phyloP scores from a whole-genome alignment of 495 filamentous ascomycete species.

The Parathielavia hyrcaniae region DNA sequence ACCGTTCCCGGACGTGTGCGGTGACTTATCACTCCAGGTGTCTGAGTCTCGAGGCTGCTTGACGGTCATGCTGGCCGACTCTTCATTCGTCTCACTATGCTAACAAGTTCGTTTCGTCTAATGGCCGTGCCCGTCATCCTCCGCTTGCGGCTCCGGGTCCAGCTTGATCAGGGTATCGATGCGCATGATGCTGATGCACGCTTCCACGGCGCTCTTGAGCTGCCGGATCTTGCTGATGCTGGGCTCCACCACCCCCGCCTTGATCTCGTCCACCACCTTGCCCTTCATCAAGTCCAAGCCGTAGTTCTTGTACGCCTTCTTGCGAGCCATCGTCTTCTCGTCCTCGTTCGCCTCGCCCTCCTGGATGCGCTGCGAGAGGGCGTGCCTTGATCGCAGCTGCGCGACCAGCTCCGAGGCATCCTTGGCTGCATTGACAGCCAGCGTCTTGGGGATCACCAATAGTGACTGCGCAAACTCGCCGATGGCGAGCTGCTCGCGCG shows the following conservation, averaged over 20 bases:
- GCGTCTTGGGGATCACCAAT: conserved; percentile 90
- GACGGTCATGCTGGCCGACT: background rate
- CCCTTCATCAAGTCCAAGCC: conserved; percentile 86
- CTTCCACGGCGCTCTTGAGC: conserved; percentile 97
- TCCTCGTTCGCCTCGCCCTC: conserved; percentile 77
- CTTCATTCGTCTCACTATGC: conserved; percentile 14
- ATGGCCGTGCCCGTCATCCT: conserved; percentile 74
- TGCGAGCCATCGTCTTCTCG: conserved; percentile 79
- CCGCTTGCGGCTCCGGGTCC: conserved; percentile 77
- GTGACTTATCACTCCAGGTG: background rate
- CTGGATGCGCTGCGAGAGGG: conserved; percentile 82
- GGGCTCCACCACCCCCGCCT: conserved; percentile 91
- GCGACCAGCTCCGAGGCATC: conserved; percentile 92
- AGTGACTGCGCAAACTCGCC: conserved; percentile 94
- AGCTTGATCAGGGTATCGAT: conserved; percentile 99
- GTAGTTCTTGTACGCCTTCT: conserved; percentile 98
- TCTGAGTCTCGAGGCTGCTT: background rate
- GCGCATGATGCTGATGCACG: conserved; percentile 98
- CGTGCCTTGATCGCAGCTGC: conserved; percentile 90
- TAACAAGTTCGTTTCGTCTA: conserved; percentile 25
- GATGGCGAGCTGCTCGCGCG: conserved; percentile 94
- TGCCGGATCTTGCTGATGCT: conserved; percentile 98
- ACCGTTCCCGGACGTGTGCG: background rate
- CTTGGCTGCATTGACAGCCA: conserved; percentile 95
- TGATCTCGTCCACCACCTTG: conserved; percentile 86